Conservation (phyloP, 2,329 filamentous ascomycete species). For the Delphinella strobiligena region DNA sequence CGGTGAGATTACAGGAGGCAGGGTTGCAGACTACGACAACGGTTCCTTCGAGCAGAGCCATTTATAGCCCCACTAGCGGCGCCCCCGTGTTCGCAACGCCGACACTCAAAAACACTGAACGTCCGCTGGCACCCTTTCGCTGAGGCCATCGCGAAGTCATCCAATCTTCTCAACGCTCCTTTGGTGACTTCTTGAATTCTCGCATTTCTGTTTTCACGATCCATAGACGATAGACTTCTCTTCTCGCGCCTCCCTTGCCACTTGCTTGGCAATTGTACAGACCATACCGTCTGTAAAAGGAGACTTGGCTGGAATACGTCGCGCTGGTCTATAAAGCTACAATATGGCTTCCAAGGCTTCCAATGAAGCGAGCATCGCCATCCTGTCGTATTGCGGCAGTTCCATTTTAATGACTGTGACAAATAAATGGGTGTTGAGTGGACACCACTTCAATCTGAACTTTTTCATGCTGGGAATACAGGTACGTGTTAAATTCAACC, state of each 20-base stretch:
- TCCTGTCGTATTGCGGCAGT: constrained; percentile 81
- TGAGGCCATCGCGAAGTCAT: not conserved
- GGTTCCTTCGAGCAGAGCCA: not conserved
- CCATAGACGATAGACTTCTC: not conserved
- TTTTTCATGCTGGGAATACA: constrained; percentile 90
- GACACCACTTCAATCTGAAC: constrained; percentile 84
- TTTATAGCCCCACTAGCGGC: not conserved
- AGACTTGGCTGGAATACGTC: too few relatives aligned
- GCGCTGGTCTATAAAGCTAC: too few relatives aligned
- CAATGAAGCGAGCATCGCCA: constrained; percentile 49
- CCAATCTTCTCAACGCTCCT: not conserved
- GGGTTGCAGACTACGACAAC: not conserved
- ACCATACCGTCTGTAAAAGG: too few relatives aligned
- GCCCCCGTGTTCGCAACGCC: not conserved
- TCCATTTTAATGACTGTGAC: constrained; percentile 99
- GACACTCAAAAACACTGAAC: not conserved
- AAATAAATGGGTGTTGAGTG: constrained; percentile 96
- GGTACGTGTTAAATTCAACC: constrained; percentile 43
- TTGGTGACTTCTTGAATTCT: not conserved
- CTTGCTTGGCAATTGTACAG: too few relatives aligned
- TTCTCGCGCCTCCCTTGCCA: not conserved
- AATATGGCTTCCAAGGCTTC: not conserved
- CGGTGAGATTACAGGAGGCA: not conserved
- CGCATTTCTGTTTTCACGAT: not conserved
- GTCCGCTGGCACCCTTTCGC: not conserved